Conservation (phyloP, 2,329 filamentous ascomycete genomes). For the Arthrobotrys iridis region DNA sequence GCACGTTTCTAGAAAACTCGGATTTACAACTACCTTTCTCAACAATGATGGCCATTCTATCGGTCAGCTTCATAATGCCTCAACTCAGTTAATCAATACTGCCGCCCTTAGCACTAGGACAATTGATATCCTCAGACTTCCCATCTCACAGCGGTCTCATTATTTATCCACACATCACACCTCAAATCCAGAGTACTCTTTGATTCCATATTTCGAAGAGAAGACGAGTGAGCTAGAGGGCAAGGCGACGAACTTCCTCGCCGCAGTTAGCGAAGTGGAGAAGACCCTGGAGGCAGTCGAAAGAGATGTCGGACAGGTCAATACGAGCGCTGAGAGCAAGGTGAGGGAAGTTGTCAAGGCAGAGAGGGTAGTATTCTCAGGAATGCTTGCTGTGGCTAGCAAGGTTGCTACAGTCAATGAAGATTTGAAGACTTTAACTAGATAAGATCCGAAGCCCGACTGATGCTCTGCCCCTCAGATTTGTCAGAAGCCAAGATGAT, state of each 20-base stretch:
- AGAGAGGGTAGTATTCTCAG: slow-evolving; percentile 48
- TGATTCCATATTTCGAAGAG: slow-evolving; percentile 67
- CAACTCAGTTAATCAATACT: slow-evolving; percentile 55
- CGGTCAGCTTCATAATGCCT: slow-evolving; percentile 56
- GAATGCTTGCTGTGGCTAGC: slow-evolving; percentile 51
- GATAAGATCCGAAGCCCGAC: not conserved
- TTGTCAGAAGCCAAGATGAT: not conserved
- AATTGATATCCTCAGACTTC: slow-evolving; percentile 58
- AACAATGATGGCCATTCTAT: slow-evolving; percentile 56
- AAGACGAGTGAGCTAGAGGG: slow-evolving; percentile 65
- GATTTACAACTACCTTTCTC: slow-evolving; percentile 58
- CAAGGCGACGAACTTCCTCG: slow-evolving; percentile 64
- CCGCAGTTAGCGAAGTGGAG: slow-evolving; percentile 66
- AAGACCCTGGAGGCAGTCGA: slow-evolving; percentile 66
- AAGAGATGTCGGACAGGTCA: slow-evolving; percentile 60
- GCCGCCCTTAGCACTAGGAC: slow-evolving; percentile 57
- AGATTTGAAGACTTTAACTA: slow-evolving; percentile 38
- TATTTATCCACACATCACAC: slow-evolving; percentile 57
- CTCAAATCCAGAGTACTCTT: slow-evolving; percentile 56
- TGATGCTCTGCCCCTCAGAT: not conserved
- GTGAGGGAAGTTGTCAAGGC: slow-evolving; percentile 62
- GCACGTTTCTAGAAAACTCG: slow-evolving; percentile 65
- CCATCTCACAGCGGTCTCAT: slow-evolving; percentile 56
- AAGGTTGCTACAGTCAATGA: slow-evolving; percentile 47
- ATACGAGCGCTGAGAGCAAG: slow-evolving; percentile 62